Evolutionary conservation across 768 basidiomycete species (phyloP).

Genomic region (Nidularia sp.): DNA sequence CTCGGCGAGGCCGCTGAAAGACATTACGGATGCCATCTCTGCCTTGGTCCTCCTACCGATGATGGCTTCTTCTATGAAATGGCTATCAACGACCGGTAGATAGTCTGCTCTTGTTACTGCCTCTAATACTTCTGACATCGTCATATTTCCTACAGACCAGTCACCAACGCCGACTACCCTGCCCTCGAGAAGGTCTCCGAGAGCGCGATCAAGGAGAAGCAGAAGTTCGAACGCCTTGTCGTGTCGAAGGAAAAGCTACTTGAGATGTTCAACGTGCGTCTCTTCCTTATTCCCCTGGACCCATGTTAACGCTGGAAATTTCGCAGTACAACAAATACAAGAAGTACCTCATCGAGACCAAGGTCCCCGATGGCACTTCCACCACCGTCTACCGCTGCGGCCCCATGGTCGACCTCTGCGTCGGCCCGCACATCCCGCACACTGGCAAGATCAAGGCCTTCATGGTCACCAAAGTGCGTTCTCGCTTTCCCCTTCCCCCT

Average conservation of each 20-base stretch:
- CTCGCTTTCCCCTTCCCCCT: background rate
- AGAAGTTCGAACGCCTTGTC: constrained; percentile 92
- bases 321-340: constrained; percentile 98
- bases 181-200: constrained; percentile 87
- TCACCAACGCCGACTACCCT: constrained; percentile 81
- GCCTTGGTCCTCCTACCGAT: constrained; percentile 94
- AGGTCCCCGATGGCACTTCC: constrained; percentile 93
- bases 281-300: background rate
- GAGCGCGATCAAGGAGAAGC: constrained; percentile 89
- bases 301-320: background rate
- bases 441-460: constrained; percentile 97
- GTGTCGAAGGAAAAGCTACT: constrained; percentile 93
- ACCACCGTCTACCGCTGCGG: constrained; percentile 99
- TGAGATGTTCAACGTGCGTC: constrained; percentile 89
- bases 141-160: constrained; percentile 42
- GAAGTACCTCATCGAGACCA: constrained; percentile 89
- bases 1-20: constrained; percentile 95
- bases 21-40: constrained; percentile 95
- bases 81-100: constrained; percentile 76
- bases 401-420: constrained; percentile 95
- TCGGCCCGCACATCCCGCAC: constrained; percentile 97
- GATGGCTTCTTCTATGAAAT: constrained; percentile 99
- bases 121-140: constrained; percentile 3
- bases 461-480: constrained; percentile 85
- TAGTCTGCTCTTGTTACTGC: constrained; percentile 1